Evolutionary conservation across 805 yeast species (phyloP).

Genomic region (Lipomyces orientalis): DNA sequence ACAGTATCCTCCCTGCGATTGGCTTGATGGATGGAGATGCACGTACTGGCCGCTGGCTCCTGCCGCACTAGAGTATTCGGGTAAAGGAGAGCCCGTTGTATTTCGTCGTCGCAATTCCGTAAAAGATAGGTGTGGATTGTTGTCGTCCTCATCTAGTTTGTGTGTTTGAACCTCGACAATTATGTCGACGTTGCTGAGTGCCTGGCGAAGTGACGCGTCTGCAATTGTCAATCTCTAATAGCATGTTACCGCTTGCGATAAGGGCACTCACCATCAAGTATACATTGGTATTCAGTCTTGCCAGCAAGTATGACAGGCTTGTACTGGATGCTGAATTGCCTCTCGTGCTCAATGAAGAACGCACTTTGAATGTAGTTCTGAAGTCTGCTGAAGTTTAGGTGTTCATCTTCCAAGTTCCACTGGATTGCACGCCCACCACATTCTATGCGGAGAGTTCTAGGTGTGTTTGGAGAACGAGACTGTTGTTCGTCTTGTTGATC

Average conservation of each 20-base stretch:
- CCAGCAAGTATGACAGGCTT: neutral
- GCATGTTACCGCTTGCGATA: neutral
- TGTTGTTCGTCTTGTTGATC: neutral
- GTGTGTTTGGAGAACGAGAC: neutral
- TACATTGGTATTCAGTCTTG: neutral
- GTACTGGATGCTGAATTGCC: constrained; percentile 14
- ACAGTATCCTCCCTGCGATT: neutral
- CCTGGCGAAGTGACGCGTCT: constrained; percentile 21
- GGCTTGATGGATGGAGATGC: neutral
- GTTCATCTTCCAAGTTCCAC: constrained; percentile 29
- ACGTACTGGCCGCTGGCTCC: neutral
- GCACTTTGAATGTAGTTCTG: constrained; percentile 30
- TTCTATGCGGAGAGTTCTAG: constrained; percentile 23
- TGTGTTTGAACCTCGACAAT: constrained; percentile 17
- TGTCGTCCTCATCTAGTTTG: neutral
- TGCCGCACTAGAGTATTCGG: neutral
- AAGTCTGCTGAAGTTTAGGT: constrained; percentile 20
- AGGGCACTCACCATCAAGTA: constrained; percentile 11
- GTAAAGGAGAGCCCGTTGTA: neutral
- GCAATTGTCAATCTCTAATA: neutral
- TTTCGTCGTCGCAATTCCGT: neutral
- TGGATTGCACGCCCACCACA: constrained; percentile 24
- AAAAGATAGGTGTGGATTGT: neutral
- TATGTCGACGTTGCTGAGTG: constrained; percentile 20
- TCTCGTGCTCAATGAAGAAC: constrained; percentile 25